Evolutionary conservation across 1,139 yeast genomes (phyloP).

Genomic region (Geotrichum cucujoidarum): DNA sequence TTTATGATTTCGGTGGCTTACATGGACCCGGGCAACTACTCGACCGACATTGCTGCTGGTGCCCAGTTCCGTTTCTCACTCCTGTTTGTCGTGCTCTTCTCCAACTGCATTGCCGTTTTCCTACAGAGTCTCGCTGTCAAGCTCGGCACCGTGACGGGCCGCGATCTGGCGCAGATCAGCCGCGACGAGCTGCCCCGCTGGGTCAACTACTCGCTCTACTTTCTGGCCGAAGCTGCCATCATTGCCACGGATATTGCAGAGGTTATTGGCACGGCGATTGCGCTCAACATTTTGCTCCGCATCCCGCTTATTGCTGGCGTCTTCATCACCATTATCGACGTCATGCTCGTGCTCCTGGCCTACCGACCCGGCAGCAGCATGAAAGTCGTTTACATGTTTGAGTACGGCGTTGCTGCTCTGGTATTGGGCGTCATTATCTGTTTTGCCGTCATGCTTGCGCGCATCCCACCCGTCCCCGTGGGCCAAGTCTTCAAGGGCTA

Average conservation of each 20-base stretch:
- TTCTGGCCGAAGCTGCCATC: slow-evolving; percentile 80
- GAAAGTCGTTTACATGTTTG: slow-evolving; percentile 72
- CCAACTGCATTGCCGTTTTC: slow-evolving; percentile 83
- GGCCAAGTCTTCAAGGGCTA: slow-evolving; percentile 63
- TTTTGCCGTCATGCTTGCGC: slow-evolving; percentile 71
- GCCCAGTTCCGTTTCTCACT: slow-evolving; percentile 80
- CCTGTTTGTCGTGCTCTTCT: slow-evolving; percentile 70
- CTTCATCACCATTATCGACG: slow-evolving; percentile 75
- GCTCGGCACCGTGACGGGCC: slow-evolving; percentile 86
- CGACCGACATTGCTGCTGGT: slow-evolving; percentile 92
- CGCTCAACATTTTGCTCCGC: slow-evolving; percentile 72
- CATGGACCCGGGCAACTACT: slow-evolving; percentile 96
- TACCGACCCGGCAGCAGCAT: slow-evolving; percentile 86
- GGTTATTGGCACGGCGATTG: slow-evolving; percentile 89
- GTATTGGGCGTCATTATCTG: slow-evolving; percentile 83
- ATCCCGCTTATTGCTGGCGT: slow-evolving; percentile 81
- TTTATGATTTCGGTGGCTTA: slow-evolving; percentile 92
- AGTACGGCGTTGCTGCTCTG: slow-evolving; percentile 67
- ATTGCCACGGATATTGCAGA: slow-evolving; percentile 92
- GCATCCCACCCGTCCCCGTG: slow-evolving; percentile 49
- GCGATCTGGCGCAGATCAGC: slow-evolving; percentile 84
- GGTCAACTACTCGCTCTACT: slow-evolving; percentile 58
- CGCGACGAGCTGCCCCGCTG: slow-evolving; percentile 63
- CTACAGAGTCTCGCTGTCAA: slow-evolving; percentile 80
- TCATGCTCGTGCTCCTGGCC: slow-evolving; percentile 75